Evolutionary conservation across 2,329 filamentous ascomycete genomes (phyloP).

Genomic region (Chaetomiaceae sp.): DNA sequence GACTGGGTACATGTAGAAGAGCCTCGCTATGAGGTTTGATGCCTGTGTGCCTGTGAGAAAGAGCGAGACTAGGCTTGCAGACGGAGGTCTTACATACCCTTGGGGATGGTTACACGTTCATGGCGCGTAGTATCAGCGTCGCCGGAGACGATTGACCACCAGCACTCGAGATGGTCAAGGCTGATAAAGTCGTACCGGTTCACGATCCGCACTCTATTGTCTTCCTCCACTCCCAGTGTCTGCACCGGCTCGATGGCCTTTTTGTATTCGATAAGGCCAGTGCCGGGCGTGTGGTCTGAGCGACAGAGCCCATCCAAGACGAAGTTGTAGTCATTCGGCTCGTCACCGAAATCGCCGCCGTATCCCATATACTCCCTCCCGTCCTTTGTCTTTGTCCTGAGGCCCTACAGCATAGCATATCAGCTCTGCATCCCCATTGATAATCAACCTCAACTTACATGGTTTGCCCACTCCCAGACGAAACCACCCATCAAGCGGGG

Average conservation of each 20-base stretch:
- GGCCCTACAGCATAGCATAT: slow-evolving; percentile 22
- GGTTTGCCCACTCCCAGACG: slow-evolving; percentile 56
- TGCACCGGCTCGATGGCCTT: slow-evolving; percentile 56
- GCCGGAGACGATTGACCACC: slow-evolving; percentile 38
- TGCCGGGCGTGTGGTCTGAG: slow-evolving; percentile 43
- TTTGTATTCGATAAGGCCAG: slow-evolving; percentile 48
- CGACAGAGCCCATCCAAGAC: slow-evolving; percentile 45
- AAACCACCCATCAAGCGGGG: slow-evolving; percentile 55
- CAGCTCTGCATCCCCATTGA: background rate
- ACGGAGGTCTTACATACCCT: slow-evolving; percentile 25
- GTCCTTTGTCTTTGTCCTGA: slow-evolving; percentile 37
- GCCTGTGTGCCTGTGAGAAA: slow-evolving; percentile 24
- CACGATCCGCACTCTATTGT: slow-evolving; percentile 37
- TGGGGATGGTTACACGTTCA: slow-evolving; percentile 31
- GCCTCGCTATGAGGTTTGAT: slow-evolving; percentile 39
- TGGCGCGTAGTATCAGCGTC: slow-evolving; percentile 23
- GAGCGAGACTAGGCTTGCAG: background rate
- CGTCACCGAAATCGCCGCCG: slow-evolving; percentile 51
- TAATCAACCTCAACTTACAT: slow-evolving; percentile 29
- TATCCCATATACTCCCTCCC: slow-evolving; percentile 46
- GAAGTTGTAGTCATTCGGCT: slow-evolving; percentile 51
- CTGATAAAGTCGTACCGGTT: slow-evolving; percentile 51
- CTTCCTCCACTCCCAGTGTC: slow-evolving; percentile 38
- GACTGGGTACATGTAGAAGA: slow-evolving; percentile 29
- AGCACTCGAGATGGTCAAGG: slow-evolving; percentile 44